phyloP scores from a whole-genome alignment of 768 basidiomycete genomes.

The Lactarius sp. region DNA sequence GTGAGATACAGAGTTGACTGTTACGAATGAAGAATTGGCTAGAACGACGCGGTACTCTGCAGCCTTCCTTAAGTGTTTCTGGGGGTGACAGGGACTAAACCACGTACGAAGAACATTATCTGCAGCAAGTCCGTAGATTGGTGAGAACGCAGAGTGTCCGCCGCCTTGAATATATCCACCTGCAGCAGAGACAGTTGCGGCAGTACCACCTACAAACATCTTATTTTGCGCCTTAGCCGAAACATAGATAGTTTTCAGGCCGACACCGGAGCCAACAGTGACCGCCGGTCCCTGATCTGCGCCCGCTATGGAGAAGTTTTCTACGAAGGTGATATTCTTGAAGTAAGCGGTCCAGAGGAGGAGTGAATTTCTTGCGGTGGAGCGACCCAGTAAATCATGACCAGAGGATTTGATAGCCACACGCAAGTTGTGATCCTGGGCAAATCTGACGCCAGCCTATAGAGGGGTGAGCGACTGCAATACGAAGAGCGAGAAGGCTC shows the following conservation, averaged over 20 bases:
- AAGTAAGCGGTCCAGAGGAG: no score
- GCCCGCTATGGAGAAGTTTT: neutral
- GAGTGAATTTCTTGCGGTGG: no score
- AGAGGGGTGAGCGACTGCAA: neutral
- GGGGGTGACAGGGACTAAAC: no score
- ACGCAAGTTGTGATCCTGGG: neutral
- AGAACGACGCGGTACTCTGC: no score
- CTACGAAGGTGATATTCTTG: neutral
- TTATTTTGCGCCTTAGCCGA: neutral
- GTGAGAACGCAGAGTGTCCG: slow-evolving; percentile 28
- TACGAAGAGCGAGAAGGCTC: neutral
- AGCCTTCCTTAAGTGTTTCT: no score
- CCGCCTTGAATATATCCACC: slow-evolving; percentile 30
- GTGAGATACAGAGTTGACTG: no score
- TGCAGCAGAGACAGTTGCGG: slow-evolving; percentile 26
- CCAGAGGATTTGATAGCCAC: no score
- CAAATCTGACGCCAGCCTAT: neutral
- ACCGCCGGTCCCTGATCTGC: slow-evolving; percentile 29
- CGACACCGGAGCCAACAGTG: neutral
- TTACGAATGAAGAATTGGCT: no score
- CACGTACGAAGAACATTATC: no score
- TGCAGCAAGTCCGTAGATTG: no score
- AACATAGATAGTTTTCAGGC: neutral
- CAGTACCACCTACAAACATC: slow-evolving; percentile 1
- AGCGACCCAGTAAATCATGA: no score